These are phyloP conservation scores for Aspergillus incahuasiensis DNA, from an alignment of 495 filamentous ascomycete genomes.

Conservation along the genomic window DNA sequence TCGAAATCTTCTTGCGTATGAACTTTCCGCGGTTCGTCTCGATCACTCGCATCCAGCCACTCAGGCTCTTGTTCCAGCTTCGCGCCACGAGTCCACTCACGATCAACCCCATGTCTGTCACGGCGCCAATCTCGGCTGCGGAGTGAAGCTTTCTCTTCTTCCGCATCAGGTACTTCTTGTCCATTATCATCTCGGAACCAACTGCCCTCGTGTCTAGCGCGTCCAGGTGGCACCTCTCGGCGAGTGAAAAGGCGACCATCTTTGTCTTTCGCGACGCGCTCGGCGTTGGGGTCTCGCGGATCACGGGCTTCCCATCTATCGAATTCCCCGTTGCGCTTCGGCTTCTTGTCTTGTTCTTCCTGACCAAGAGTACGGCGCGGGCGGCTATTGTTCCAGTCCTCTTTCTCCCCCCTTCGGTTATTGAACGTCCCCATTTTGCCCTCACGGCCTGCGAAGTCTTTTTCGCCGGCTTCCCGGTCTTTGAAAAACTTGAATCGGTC, in stretches of 20 bases:
- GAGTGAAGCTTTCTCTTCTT: constrained; percentile 48
- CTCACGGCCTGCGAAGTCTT: constrained; percentile 41
- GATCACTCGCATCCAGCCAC: constrained; percentile 76
- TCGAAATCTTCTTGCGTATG: constrained; percentile 92
- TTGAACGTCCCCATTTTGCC: constrained; percentile 33
- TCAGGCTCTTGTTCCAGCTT: constrained; percentile 75
- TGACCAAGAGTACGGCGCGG: constrained; percentile 48
- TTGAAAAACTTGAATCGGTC: constrained; percentile 52
- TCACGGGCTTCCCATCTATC: constrained; percentile 54
- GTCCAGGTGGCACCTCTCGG: constrained; percentile 41
- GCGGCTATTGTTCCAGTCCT: constrained; percentile 56
- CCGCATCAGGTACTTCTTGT: constrained; percentile 53
- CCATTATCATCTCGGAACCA: constrained; percentile 52
- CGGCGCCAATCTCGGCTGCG: constrained; percentile 64
- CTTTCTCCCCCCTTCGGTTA: constrained; percentile 46
- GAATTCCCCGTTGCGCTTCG: constrained; percentile 58
- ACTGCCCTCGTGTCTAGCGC: constrained; percentile 49
- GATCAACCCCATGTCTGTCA: constrained; percentile 54
- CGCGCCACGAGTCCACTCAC: constrained; percentile 52
- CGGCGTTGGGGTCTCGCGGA: constrained; percentile 45
- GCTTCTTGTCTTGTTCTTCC: constrained; percentile 52
- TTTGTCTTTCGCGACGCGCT: constrained; percentile 37
- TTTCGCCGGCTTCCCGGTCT: constrained; percentile 43
- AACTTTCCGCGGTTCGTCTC: constrained; percentile 58
- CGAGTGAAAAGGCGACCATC: constrained; percentile 46